These are phyloP conservation scores for Venturia carpophila DNA, from an alignment of 2,329 filamentous ascomycete genomes.

Conservation along the genomic window DNA sequence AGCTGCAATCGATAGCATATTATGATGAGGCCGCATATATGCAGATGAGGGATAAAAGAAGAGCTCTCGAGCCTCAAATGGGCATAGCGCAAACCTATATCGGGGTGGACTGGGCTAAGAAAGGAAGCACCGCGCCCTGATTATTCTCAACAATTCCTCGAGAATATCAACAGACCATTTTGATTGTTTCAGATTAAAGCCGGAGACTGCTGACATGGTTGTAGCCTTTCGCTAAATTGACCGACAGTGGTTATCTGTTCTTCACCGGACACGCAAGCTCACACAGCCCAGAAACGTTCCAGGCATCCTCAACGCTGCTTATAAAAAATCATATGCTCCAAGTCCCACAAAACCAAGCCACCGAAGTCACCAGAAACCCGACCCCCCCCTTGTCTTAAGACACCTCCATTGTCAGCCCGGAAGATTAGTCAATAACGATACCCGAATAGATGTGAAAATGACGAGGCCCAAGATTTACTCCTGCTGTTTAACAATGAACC, in stretches of 20 bases:
- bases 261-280: too few species aligned
- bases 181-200: too few species aligned
- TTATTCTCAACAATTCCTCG: background rate
- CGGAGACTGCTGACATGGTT: too few species aligned
- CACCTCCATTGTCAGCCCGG: background rate
- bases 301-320: too few species aligned
- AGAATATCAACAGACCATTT: too few species aligned
- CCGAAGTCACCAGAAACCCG: too few species aligned
- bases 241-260: too few species aligned
- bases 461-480: conserved; percentile 3
- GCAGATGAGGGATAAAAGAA: conserved; percentile 16
- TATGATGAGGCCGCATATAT: conserved; percentile 13
- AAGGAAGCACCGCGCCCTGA: background rate
- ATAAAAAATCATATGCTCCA: too few species aligned
- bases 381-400: too few species aligned
- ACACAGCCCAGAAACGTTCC: too few species aligned
- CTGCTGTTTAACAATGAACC: background rate
- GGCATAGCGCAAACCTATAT: conserved; percentile 8
- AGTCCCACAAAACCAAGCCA: too few species aligned
- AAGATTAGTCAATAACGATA: background rate
- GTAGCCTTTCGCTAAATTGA: too few species aligned
- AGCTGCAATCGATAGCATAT: background rate
- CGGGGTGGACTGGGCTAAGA: background rate
- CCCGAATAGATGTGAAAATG: background rate
- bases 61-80: background rate